phyloP scores from a whole-genome alignment of 306 rosid species.

The Alnus glutinosa region DNA sequence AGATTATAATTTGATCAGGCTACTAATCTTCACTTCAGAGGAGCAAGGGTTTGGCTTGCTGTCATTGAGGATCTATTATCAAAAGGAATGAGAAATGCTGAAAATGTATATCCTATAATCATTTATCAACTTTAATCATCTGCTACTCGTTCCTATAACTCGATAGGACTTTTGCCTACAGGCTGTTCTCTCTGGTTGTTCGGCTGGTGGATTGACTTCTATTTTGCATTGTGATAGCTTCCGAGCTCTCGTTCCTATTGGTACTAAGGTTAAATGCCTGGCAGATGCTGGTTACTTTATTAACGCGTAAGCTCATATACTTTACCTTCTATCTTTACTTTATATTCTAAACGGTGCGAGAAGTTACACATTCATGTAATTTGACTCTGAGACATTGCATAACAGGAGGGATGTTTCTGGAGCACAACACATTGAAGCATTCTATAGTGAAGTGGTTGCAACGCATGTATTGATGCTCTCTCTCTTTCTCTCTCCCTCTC shows the following conservation, averaged over 20 bases:
- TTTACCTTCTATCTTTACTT: background rate
- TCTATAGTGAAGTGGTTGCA: conserved; percentile 59
- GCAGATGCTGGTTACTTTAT: conserved; percentile 96
- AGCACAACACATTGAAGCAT: conserved; percentile 51
- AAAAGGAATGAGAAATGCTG: conserved; percentile 87
- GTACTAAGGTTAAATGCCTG: conserved; percentile 75
- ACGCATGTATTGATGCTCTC: conserved; percentile 59
- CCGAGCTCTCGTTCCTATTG: conserved; percentile 54
- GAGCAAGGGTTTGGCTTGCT: conserved; percentile 76
- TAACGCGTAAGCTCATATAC: conserved; percentile 54
- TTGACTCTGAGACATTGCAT: conserved; percentile 17
- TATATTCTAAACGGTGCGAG: background rate
- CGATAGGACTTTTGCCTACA: conserved; percentile 35
- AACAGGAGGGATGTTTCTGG: conserved; percentile 89
- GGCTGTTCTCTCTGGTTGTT: conserved; percentile 95
- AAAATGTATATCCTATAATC: conserved; percentile 51
- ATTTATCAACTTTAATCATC: background rate
- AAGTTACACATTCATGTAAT: conserved; percentile 10
- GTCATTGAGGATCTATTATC: conserved; percentile 71
- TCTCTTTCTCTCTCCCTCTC: conserved; percentile 13
- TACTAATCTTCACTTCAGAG: conserved; percentile 83
- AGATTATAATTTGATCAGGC: conserved; percentile 44
- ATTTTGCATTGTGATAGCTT: conserved; percentile 86
- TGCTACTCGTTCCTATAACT: conserved; percentile 16
- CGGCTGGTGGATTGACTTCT: conserved; percentile 93